Conservation (phyloP, 169 alveolate genomes). For the Eimeria necatrix region DNA sequence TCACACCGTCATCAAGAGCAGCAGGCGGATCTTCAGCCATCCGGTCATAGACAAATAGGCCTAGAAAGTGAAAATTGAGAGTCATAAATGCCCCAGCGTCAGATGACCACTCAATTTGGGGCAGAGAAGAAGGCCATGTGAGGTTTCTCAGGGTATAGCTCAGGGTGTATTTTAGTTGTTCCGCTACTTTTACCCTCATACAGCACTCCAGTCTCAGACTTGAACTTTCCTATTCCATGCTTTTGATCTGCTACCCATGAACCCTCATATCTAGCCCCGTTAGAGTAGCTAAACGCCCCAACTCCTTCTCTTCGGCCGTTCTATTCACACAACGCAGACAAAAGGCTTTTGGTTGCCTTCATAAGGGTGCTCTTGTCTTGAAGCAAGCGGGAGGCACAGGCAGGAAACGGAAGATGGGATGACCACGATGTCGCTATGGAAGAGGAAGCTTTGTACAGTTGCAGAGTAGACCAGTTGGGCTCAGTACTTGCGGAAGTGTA, state of each 20-base stretch:
- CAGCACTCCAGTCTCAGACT: constrained; percentile 45
- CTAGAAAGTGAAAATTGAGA: constrained; percentile 1
- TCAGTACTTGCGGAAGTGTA: too few relatives aligned
- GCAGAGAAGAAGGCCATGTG: too few relatives aligned
- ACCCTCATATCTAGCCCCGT: constrained; percentile 74
- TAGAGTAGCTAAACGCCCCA: constrained; percentile 66
- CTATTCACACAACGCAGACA: constrained; percentile 10
- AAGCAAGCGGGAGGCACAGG: too few relatives aligned
- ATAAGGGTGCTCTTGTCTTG: too few relatives aligned
- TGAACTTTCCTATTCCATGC: constrained; percentile 71
- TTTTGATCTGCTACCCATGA: constrained; percentile 55
- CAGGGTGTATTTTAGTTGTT: too few relatives aligned
- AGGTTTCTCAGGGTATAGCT: too few relatives aligned
- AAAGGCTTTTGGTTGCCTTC: background rate
- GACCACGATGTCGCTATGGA: too few relatives aligned
- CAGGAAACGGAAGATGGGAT: too few relatives aligned
- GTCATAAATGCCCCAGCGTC: too few relatives aligned
- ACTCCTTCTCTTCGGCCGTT: constrained; percentile 68
- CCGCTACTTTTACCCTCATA: constrained; percentile 49
- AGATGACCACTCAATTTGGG: too few relatives aligned
- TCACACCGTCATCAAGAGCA: constrained; percentile 17
- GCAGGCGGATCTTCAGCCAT: constrained; percentile 51
- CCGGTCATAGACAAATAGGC: constrained; percentile 59
- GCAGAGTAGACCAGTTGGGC: too few relatives aligned
- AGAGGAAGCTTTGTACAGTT: too few relatives aligned